Conservation (phyloP, 768 basidiomycete genomes). For the Mycena filopes region DNA sequence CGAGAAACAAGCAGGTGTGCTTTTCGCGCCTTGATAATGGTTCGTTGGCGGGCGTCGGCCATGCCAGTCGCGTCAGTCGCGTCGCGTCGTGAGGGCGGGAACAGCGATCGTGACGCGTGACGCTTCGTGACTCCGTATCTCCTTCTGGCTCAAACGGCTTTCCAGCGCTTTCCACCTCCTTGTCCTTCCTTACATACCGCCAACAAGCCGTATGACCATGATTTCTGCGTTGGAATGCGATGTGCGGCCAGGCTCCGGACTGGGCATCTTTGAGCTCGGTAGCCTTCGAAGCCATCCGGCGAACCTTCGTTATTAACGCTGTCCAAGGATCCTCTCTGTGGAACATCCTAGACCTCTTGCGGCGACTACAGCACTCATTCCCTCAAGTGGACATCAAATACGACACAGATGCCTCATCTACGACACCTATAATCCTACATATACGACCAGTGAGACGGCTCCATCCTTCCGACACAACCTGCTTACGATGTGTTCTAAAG, state of each 20-base stretch:
- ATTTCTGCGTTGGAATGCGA: slow-evolving; percentile 80
- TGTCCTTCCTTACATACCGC: neutral
- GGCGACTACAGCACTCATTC: slow-evolving; percentile 72
- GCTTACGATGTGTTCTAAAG: slow-evolving; percentile 12
- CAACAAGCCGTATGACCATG: slow-evolving; percentile 50
- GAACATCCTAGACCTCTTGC: slow-evolving; percentile 76
- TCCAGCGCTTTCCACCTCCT: no score
- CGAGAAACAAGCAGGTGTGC: neutral
- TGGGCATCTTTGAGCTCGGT: slow-evolving; percentile 86
- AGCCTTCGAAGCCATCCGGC: slow-evolving; percentile 12
- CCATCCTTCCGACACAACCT: neutral
- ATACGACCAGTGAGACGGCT: slow-evolving; percentile 60
- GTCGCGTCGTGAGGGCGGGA: slow-evolving; percentile 18
- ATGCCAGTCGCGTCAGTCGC: slow-evolving; percentile 37
- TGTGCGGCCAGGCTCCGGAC: slow-evolving; percentile 76
- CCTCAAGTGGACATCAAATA: slow-evolving; percentile 88
- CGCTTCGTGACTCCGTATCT: no score
- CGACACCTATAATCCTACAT: slow-evolving; percentile 81
- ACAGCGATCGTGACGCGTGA: slow-evolving; percentile 5
- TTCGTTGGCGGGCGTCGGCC: slow-evolving; percentile 59
- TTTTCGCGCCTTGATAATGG: slow-evolving; percentile 56
- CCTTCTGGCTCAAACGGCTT: slow-evolving; percentile 1
- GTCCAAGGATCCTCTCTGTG: slow-evolving; percentile 78
- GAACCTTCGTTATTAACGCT: slow-evolving; percentile 14
- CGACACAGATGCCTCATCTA: slow-evolving; percentile 75